Evolutionary conservation across 2,329 filamentous ascomycete species (phyloP).

Genomic region (Penicillium thymicola): DNA sequence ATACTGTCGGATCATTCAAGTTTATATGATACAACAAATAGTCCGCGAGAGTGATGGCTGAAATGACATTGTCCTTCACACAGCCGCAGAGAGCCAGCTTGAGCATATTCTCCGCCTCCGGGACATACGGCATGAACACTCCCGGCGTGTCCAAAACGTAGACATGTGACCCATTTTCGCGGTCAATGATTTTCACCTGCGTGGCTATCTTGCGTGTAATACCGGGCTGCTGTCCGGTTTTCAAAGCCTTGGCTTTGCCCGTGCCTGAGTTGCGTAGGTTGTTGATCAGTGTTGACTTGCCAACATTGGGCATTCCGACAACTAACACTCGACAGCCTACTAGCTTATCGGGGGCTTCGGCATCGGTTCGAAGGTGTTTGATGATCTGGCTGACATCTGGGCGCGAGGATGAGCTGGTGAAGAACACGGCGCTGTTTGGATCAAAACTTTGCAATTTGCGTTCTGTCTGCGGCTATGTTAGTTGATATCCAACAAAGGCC

Average conservation of each 20-base stretch:
- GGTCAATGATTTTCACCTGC: conserved; percentile 74
- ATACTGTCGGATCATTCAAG: conserved; percentile 58
- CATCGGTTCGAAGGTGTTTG: conserved; percentile 31
- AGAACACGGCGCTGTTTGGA: conserved; percentile 34
- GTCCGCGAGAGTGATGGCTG: conserved; percentile 74
- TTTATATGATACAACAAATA: conserved; percentile 89
- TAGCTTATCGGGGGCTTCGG: conserved; percentile 48
- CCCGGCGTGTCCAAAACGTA: conserved; percentile 91
- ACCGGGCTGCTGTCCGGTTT: conserved; percentile 82
- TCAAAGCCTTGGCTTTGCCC: conserved; percentile 65
- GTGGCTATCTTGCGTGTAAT: conserved; percentile 82
- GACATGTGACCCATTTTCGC: conserved; percentile 57
- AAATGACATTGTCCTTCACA: conserved; percentile 84
- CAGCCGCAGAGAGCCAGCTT: conserved; percentile 89
- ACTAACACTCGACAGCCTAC: conserved; percentile 81
- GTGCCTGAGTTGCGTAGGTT: conserved; percentile 70
- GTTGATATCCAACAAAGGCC: neutral
- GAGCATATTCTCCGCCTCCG: conserved; percentile 82
- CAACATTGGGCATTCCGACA: conserved; percentile 97
- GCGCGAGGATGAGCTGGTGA: conserved; percentile 32
- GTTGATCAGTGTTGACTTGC: conserved; percentile 94
- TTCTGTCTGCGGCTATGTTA: conserved; percentile 26
- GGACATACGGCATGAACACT: conserved; percentile 90
- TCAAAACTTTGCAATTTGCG: conserved; percentile 35
- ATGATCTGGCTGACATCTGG: conserved; percentile 33